These are phyloP conservation scores for Dissophora globulifera DNA, from an alignment of 192 early-diverging fungal species.

Conservation along the genomic window DNA sequence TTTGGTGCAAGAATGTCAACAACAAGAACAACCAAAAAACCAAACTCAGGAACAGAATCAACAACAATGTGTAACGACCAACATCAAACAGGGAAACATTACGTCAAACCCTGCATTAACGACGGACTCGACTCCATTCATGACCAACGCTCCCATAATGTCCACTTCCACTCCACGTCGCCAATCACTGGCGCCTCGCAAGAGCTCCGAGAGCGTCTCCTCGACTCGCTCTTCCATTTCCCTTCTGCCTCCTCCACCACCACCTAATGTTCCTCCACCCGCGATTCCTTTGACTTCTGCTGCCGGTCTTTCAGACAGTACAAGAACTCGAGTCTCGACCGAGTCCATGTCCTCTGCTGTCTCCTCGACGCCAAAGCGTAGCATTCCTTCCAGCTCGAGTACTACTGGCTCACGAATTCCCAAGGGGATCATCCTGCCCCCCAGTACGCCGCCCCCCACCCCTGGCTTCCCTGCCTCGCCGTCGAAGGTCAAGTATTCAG, in stretches of 20 bases:
- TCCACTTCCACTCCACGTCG: constrained; percentile 7
- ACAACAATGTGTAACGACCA: neutral
- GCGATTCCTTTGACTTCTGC: constrained; percentile 16
- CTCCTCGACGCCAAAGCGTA: constrained; percentile 15
- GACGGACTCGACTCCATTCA: neutral
- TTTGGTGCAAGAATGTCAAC: too few species aligned
- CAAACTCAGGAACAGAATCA: neutral
- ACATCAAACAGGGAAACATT: neutral
- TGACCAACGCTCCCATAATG: neutral
- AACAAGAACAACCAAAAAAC: neutral
- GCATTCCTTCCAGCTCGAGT: constrained; percentile 14
- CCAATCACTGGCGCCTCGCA: constrained; percentile 6
- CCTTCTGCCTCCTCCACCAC: constrained; percentile 31
- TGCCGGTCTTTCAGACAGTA: neutral
- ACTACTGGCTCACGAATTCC: too few species aligned
- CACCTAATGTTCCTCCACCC: constrained; percentile 33
- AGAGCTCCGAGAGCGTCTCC: constrained; percentile 18
- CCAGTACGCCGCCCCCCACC: constrained; percentile 10
- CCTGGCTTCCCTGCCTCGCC: neutral
- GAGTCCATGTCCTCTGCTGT: constrained; percentile 1
- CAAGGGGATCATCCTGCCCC: constrained; percentile 6
- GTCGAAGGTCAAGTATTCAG: too few species aligned
- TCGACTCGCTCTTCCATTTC: constrained; percentile 7
- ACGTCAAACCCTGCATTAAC: too few species aligned
- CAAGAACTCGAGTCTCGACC: neutral